Evolutionary conservation across 352 stramenopile genomes (phyloP), one percentile per base, ranked within the genome.

Genomic region (Globisporangium mamillatum): DNA sequence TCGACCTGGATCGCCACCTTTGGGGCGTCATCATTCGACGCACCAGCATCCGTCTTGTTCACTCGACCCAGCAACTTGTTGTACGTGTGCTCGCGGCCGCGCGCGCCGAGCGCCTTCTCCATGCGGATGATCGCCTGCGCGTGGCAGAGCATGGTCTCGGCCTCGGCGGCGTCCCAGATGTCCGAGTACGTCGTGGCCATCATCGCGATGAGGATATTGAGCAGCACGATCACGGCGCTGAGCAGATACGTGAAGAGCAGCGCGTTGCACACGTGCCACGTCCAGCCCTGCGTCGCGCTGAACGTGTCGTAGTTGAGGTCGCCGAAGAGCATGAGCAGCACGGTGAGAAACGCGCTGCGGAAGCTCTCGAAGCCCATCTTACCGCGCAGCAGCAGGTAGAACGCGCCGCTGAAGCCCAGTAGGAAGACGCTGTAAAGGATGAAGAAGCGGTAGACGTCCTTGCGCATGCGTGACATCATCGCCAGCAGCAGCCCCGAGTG

Each of bases 401-500:
- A 93, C 5, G 82, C 84, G 24, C 82, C 84, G 55, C 78, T 91
- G 59, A 90, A 90, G 52, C 82, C 82, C 24, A 88, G 76, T 38
- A 90, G 73, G 65, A 93, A 93, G 4, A 91, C 82, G 1, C 73
- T 79, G 66, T 91, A 93, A 22, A 93, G 75, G 54, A 93, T 66
- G 16, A 89, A 72, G 61, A 93, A 93, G 4, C 81, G 81, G 58
- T 82, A 80, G 52, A 90, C 79, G 55, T 93, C 85, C 34, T 78
- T 87, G 24, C 86, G 71, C 78, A 93, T 87, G 71, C 88, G 79
- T 12, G 75, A 78, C 85, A 93, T 91, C 85, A 93, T 93, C 3
- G 85, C 81, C 60, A 91, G 87, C 9, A 93, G 76, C 29, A 91
- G 65, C 0, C 85, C 85, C 14, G 74, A 89, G 10, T 78, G 73